These are phyloP conservation scores for Eimeria falciformis DNA, from an alignment of 169 alveolate genomes.

Conservation along the genomic window DNA sequence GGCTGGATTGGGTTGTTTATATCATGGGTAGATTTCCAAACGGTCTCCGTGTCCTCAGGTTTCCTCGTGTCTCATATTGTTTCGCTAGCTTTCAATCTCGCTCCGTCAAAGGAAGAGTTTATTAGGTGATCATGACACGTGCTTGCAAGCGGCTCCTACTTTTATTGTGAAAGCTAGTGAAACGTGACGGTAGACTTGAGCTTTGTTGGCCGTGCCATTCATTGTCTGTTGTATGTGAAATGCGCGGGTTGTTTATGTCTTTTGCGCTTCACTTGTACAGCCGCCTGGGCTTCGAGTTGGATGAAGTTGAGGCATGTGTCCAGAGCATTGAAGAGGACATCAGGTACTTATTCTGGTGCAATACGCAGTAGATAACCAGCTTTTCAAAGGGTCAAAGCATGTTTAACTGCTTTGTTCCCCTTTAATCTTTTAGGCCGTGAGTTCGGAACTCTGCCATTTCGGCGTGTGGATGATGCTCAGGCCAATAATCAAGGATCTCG, in stretches of 20 bases:
- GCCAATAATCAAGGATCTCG: slow-evolving; percentile 31
- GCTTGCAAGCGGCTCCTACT: not conserved
- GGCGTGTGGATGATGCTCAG: not conserved
- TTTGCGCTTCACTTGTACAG: not conserved
- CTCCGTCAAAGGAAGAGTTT: slow-evolving; percentile 76
- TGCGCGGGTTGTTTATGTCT: not conserved
- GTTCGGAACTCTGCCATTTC: not conserved
- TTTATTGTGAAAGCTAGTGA: not conserved
- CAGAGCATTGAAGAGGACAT: slow-evolving; percentile 44
- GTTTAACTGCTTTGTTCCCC: not conserved
- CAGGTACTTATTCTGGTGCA: slow-evolving; percentile 2
- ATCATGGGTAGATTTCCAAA: no score
- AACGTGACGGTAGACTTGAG: not conserved
- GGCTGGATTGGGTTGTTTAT: not conserved
- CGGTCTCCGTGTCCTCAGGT: slow-evolving; percentile 76
- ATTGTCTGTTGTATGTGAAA: not conserved
- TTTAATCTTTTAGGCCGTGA: not conserved
- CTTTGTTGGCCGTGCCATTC: not conserved
- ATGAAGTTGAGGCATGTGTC: slow-evolving; percentile 46
- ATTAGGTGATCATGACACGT: slow-evolving; percentile 23
- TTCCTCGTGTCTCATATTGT: slow-evolving; percentile 78
- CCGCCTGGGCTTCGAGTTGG: slow-evolving; percentile 62
- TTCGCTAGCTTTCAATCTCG: slow-evolving; percentile 75
- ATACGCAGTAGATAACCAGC: not conserved
- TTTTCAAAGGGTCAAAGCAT: not conserved